These are phyloP conservation scores for Sicyos edulis DNA, from an alignment of 306 rosid species.

Conservation along the genomic window DNA sequence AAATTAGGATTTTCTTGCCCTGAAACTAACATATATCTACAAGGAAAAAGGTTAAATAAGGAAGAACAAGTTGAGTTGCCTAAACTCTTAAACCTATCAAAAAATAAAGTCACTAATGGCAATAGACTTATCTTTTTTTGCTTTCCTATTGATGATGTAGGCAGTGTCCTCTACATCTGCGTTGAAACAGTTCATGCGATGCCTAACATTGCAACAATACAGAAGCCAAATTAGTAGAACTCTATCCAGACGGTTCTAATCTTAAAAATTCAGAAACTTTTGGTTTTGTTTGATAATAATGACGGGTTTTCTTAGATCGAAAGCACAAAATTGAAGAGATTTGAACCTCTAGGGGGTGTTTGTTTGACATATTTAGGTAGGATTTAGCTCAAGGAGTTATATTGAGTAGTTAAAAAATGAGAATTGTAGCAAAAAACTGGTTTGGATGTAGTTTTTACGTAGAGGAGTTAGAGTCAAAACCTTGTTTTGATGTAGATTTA, in stretches of 20 bases:
- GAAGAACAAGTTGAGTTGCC: background rate
- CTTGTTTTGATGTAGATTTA: too few relatives aligned
- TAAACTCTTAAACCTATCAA: slow-evolving; percentile 30
- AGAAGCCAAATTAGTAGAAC: slow-evolving; percentile 15
- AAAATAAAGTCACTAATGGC: slow-evolving; percentile 77
- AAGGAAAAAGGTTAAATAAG: background rate
- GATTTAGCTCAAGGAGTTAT: too few relatives aligned
- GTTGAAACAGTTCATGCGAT: slow-evolving; percentile 77
- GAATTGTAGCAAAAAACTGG: too few relatives aligned
- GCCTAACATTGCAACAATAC: slow-evolving; percentile 46
- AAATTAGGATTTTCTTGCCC: background rate
- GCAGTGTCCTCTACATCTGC: slow-evolving; percentile 59
- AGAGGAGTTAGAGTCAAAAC: too few relatives aligned
- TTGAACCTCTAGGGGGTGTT: too few relatives aligned
- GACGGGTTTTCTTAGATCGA: background rate
- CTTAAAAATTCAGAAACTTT: background rate
- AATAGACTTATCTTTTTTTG: slow-evolving; percentile 26
- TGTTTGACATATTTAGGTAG: too few relatives aligned
- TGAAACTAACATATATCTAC: background rate
- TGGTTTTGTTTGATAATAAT: background rate
- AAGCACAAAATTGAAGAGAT: too few relatives aligned
- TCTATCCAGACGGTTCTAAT: background rate
- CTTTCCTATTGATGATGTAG: slow-evolving; percentile 38
- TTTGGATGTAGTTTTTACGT: too few relatives aligned
- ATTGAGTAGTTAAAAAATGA: too few relatives aligned